phyloP scores from a whole-genome alignment of 495 filamentous ascomycete genomes.

The Aspergillus nanangensis region DNA sequence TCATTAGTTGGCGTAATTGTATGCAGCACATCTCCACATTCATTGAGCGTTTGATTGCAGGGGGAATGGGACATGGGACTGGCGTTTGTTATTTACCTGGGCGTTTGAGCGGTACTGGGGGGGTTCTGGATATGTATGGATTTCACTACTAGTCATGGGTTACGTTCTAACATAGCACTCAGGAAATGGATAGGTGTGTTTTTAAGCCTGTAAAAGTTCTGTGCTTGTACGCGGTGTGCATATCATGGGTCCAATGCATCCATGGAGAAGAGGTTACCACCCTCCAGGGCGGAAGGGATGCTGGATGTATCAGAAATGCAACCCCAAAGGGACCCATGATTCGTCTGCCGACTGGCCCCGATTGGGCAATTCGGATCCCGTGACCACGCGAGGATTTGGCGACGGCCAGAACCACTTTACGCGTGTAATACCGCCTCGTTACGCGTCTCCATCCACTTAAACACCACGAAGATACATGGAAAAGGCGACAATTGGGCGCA shows the following conservation, averaged over 20 bases:
- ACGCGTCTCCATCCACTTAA: slow-evolving; percentile 25
- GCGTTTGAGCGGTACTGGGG: not conserved
- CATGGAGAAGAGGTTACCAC: too few relatives aligned
- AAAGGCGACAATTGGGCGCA: too few relatives aligned
- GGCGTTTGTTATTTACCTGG: slow-evolving; percentile 3
- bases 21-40: slow-evolving; percentile 8
- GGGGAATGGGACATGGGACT: not conserved
- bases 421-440: slow-evolving; percentile 30
- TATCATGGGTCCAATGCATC: too few relatives aligned
- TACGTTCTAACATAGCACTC: too few relatives aligned
- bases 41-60: not conserved
- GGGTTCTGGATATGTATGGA: too few relatives aligned
- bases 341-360: slow-evolving; percentile 6
- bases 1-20: not conserved
- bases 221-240: too few relatives aligned
- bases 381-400: slow-evolving; percentile 41
- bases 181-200: too few relatives aligned
- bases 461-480: not conserved
- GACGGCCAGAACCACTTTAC: slow-evolving; percentile 27
- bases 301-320: not conserved
- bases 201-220: too few relatives aligned
- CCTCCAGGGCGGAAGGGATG: too few relatives aligned
- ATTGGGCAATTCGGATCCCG: slow-evolving; percentile 23
- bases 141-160: too few relatives aligned
- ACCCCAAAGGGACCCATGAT: slow-evolving; percentile 3